A percentile compares a stretch with the other conserved stretches of the same genome.
These are phyloP conservation scores for Globisporangium paroecandrum DNA, from an alignment of 352 stramenopile genomes.

Conservation along the genomic window DNA sequence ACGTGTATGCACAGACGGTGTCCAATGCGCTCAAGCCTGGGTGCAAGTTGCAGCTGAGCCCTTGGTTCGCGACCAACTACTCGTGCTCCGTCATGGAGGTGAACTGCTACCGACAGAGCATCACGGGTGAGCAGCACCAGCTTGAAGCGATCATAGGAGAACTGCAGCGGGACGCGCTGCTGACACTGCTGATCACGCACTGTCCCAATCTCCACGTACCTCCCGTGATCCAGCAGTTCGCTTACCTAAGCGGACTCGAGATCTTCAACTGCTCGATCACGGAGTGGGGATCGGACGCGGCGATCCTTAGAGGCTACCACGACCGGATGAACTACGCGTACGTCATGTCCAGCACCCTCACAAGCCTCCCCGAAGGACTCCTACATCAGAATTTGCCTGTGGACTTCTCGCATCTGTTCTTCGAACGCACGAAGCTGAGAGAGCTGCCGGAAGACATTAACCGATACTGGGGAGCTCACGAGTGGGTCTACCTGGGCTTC, in stretches of 20 bases:
- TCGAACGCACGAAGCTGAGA: conserved; percentile 17
- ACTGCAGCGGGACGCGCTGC: conserved; percentile 8
- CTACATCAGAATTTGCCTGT: conserved; percentile 9
- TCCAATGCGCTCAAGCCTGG: not conserved
- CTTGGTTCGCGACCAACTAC: conserved; percentile 11
- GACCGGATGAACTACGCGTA: conserved; percentile 14
- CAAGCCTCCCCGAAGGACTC: conserved; percentile 4
- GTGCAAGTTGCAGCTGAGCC: conserved; percentile 1
- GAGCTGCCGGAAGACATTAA: conserved; percentile 16
- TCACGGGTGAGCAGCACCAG: not conserved
- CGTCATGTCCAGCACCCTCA: conserved; percentile 20
- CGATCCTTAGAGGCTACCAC: not conserved
- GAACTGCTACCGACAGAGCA: conserved; percentile 10
- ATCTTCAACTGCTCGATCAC: conserved; percentile 20
- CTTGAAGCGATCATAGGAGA: conserved; percentile 10
- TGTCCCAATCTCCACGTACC: conserved; percentile 21
- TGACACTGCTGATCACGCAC: conserved; percentile 18
- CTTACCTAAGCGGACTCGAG: conserved; percentile 18
- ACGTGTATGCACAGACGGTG: not conserved
- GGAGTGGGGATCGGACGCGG: conserved; percentile 12
- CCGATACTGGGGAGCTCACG: conserved; percentile 5
- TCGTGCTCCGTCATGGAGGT: conserved; percentile 18
- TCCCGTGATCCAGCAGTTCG: conserved; percentile 15
- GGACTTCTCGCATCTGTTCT: conserved; percentile 11
- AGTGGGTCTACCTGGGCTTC: not conserved